Conservation (phyloP, 2,329 filamentous ascomycete genomes). For the Claviceps paspali region DNA sequence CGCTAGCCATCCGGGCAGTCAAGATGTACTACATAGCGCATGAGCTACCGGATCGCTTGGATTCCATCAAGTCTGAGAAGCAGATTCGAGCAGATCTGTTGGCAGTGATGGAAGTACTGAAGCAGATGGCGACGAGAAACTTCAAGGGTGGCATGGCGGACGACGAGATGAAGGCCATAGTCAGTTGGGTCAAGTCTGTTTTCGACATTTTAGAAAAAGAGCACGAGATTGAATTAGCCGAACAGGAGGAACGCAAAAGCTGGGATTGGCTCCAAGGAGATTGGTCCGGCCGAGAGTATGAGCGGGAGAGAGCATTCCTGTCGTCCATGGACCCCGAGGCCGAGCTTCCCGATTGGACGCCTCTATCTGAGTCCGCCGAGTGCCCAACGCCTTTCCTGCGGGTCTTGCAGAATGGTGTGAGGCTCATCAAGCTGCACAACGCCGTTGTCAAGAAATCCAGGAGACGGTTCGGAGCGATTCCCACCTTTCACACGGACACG, state of each 20-base stretch:
- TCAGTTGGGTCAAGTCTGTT: constrained; percentile 66
- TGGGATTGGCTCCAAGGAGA: constrained; percentile 72
- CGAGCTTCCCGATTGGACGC: constrained; percentile 50
- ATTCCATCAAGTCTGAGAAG: constrained; percentile 76
- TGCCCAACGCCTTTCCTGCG: constrained; percentile 59
- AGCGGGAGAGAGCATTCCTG: constrained; percentile 71
- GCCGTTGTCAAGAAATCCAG: constrained; percentile 71
- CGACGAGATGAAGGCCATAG: constrained; percentile 63
- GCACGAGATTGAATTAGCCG: constrained; percentile 58
- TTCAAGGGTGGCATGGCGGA: constrained; percentile 70
- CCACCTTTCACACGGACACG: constrained; percentile 79
- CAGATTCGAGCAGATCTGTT: constrained; percentile 73
- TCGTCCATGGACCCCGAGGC: constrained; percentile 52
- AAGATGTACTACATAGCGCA: constrained; percentile 95
- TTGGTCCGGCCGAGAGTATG: constrained; percentile 60
- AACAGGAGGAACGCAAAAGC: constrained; percentile 51
- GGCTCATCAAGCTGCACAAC: constrained; percentile 80
- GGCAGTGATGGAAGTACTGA: constrained; percentile 76
- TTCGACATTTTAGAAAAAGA: constrained; percentile 63
- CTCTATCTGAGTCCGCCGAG: constrained; percentile 23
- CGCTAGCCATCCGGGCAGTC: constrained; percentile 85
- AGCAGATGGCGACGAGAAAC: constrained; percentile 75
- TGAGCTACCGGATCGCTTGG: constrained; percentile 69
- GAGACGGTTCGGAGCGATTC: constrained; percentile 78
- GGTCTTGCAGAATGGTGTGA: constrained; percentile 61